Evolutionary conservation across 1,139 yeast genomes (phyloP).

Genomic region (Pichia inconspicua): DNA sequence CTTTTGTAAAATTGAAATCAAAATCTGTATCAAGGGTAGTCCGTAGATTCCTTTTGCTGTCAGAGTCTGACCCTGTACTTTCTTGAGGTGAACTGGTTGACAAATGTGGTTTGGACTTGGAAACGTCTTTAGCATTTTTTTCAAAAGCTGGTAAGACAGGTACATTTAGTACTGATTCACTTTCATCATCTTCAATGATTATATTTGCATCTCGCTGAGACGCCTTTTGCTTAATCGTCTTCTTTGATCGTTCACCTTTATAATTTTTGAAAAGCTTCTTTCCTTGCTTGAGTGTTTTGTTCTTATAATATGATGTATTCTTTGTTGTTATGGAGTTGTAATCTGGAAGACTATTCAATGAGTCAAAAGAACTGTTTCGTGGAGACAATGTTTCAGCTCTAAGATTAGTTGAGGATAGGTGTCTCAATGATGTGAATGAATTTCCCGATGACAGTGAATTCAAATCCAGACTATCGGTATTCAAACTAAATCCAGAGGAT

Average conservation of each 20-base stretch:
- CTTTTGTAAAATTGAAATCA: slow-evolving; percentile 25
- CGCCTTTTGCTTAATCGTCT: background rate
- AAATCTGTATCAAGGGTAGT: slow-evolving; percentile 22
- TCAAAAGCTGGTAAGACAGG: slow-evolving; percentile 17
- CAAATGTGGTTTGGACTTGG: background rate
- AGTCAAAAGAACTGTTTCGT: slow-evolving; percentile 6
- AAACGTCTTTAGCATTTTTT: background rate
- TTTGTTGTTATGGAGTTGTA: background rate
- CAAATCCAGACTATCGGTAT: slow-evolving; percentile 2
- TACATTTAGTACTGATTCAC: slow-evolving; percentile 12
- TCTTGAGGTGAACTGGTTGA: background rate
- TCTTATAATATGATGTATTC: background rate
- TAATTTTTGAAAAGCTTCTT: slow-evolving; percentile 1
- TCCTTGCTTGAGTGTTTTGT: background rate
- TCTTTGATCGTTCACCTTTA: slow-evolving; percentile 4
- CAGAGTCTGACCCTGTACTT: background rate
- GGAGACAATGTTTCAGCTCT: background rate
- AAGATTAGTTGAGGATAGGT: background rate
- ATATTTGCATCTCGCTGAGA: slow-evolving; percentile 13
- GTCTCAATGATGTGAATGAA: slow-evolving; percentile 4
- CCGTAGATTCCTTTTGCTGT: background rate
- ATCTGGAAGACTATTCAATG: slow-evolving; percentile 9
- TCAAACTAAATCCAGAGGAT: background rate
- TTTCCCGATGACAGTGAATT: slow-evolving; percentile 3
- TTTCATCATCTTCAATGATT: slow-evolving; percentile 22